Evolutionary conservation across 768 basidiomycete genomes (phyloP).

Genomic region (Lanmaoa pseudosensibilis): DNA sequence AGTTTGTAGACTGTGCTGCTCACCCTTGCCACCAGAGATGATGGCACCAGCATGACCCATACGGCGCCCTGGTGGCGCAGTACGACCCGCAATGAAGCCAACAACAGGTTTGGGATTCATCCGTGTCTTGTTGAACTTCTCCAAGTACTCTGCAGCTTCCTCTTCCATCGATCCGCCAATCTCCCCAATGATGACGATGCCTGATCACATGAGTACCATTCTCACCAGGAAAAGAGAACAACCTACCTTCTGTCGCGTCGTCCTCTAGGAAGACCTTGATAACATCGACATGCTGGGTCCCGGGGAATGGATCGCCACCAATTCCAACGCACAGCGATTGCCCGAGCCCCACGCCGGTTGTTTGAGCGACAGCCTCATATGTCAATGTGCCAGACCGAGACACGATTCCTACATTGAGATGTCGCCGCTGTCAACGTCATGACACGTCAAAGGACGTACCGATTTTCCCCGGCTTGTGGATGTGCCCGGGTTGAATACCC

Average conservation of each 20-base stretch:
- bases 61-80: conserved; percentile 94
- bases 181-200: conserved; percentile 97
- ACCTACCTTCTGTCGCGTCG: conserved; percentile 84
- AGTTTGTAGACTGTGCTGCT: conserved; percentile 10
- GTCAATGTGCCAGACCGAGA: conserved; percentile 95
- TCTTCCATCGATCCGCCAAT: conserved; percentile 99
- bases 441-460: conserved; percentile 49
- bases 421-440: not conserved
- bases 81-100: conserved; percentile 96
- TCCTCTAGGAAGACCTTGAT: conserved; percentile 96
- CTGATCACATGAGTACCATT: conserved; percentile 37
- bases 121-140: conserved; percentile 88
- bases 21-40: conserved; percentile 96
- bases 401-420: conserved; percentile 66
- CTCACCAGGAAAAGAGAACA: not conserved
- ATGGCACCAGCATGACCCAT: conserved; percentile 99
- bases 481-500: conserved; percentile 97
- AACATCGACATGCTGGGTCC: conserved; percentile 93
- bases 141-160: conserved; percentile 95
- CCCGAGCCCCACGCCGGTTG: conserved; percentile 92
- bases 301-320: conserved; percentile 96
- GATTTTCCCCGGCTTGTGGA: conserved; percentile 95
- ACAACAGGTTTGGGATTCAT: conserved; percentile 91
- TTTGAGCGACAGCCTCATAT: conserved; percentile 98
- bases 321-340: conserved; percentile 97